Percentiles rank a stretch among this genome's conserved stretches.
These are phyloP conservation scores for Madurella mycetomatis DNA, from an alignment of 2,329 filamentous ascomycete species.

Conservation along the genomic window DNA sequence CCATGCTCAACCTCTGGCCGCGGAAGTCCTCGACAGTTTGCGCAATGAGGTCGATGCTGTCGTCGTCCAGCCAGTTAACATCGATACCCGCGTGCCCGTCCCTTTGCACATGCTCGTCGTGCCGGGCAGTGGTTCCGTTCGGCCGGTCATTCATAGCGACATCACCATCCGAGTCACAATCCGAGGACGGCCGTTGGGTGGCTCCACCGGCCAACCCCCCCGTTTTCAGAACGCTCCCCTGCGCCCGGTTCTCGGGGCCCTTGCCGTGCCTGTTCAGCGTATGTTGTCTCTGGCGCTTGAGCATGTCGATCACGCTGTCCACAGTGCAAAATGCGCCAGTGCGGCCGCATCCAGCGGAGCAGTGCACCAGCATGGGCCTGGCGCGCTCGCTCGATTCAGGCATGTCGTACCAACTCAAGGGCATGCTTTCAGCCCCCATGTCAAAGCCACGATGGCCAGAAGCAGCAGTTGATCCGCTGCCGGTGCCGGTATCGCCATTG, in stretches of 20 bases:
- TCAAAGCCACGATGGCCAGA: too few relatives aligned
- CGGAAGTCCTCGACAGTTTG: slow-evolving; percentile 89
- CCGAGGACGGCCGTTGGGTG: slow-evolving; percentile 19
- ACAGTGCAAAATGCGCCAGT: slow-evolving; percentile 97
- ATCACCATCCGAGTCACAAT: slow-evolving; percentile 41
- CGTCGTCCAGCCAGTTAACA: slow-evolving; percentile 63
- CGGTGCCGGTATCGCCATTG: background rate
- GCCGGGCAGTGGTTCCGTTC: background rate
- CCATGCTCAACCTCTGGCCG: slow-evolving; percentile 87
- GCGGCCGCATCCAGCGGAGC: slow-evolving; percentile 90
- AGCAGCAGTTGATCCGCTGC: background rate
- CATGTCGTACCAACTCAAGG: slow-evolving; percentile 51
- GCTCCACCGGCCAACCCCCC: slow-evolving; percentile 13
- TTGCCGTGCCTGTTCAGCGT: slow-evolving; percentile 24
- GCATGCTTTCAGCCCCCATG: slow-evolving; percentile 11
- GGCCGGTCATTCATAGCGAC: slow-evolving; percentile 38
- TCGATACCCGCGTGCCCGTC: slow-evolving; percentile 33
- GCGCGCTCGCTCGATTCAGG: slow-evolving; percentile 50
- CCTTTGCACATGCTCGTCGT: background rate
- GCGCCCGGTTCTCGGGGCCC: slow-evolving; percentile 23
- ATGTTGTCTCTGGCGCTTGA: slow-evolving; percentile 70
- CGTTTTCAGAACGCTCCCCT: slow-evolving; percentile 7
- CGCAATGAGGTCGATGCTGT: slow-evolving; percentile 73
- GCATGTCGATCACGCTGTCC: slow-evolving; percentile 91
- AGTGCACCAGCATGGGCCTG: slow-evolving; percentile 85